These are phyloP conservation scores for Naganishia kalamii DNA, from an alignment of 768 basidiomycete genomes.

Conservation along the genomic window DNA sequence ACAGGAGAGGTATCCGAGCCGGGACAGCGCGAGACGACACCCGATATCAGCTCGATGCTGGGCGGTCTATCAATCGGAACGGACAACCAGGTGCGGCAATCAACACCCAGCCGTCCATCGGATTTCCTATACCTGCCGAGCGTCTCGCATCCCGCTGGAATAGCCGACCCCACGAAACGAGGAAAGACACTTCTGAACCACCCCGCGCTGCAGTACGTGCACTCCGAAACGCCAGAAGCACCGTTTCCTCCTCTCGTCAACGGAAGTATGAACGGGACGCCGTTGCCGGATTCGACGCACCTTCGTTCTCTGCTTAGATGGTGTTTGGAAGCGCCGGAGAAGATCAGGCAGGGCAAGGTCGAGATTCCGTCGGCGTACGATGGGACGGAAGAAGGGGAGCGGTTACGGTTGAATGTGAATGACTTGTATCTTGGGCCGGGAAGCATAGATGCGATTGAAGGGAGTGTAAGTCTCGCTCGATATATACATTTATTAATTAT, in stretches of 20 bases:
- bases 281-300: constrained; percentile 29
- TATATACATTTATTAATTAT: background rate
- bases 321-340: constrained; percentile 40
- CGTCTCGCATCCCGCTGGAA: constrained; percentile 1
- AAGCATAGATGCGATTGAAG: constrained; percentile 44
- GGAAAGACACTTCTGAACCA: constrained; percentile 35
- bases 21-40: constrained; percentile 12
- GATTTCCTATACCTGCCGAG: background rate
- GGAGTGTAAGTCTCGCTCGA: constrained; percentile 34
- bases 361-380: constrained; percentile 35
- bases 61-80: background rate
- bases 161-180: background rate
- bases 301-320: constrained; percentile 36
- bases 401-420: constrained; percentile 37
- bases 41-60: constrained; percentile 16
- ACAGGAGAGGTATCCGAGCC: background rate
- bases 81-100: background rate
- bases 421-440: constrained; percentile 45
- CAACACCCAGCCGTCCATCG: background rate
- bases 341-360: constrained; percentile 39
- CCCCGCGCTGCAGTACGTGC: constrained; percentile 36
- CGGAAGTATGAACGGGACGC: background rate
- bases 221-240: constrained; percentile 33
- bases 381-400: constrained; percentile 15
- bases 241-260: constrained; percentile 26